A percentile compares a stretch with the other conserved stretches of the same genome.
Evolutionary conservation across 257 asterid species (phyloP).

Genomic region (Solanum verrucosum): DNA sequence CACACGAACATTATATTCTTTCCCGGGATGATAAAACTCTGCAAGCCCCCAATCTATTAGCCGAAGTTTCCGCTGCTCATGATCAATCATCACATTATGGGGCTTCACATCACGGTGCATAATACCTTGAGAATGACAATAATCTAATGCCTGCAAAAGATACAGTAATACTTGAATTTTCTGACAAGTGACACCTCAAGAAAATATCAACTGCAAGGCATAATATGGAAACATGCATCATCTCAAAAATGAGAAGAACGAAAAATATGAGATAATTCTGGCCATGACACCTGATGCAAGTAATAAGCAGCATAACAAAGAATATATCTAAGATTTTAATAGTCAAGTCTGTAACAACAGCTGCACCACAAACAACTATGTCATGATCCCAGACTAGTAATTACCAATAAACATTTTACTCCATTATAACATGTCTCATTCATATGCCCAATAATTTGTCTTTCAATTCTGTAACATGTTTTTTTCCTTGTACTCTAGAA

Average conservation of each 20-base stretch:
- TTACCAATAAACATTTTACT: neutral
- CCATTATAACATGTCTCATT: neutral
- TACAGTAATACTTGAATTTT: neutral
- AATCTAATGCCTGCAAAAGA: conserved; percentile 29
- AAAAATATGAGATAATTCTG: neutral
- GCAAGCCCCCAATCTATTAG: conserved; percentile 47
- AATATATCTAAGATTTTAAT: neutral
- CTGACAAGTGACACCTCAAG: neutral
- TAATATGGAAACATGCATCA: neutral
- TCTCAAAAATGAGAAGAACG: neutral
- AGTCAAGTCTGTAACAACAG: neutral
- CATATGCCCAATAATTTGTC: neutral
- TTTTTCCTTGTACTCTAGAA: neutral
- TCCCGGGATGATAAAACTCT: conserved; percentile 39
- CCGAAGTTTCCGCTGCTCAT: conserved; percentile 40
- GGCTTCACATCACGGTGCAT: conserved; percentile 54
- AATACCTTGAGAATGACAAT: conserved; percentile 41
- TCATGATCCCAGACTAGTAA: neutral
- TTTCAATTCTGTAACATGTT: neutral
- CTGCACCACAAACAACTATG: neutral
- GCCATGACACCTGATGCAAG: neutral
- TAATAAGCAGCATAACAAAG: neutral
- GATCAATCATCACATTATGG: conserved; percentile 45
- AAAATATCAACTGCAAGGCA: neutral
- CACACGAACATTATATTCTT: conserved; percentile 42